These are phyloP conservation scores for Grifola frondosa DNA, from an alignment of 1,284 basidiomycete species.

Conservation along the genomic window DNA sequence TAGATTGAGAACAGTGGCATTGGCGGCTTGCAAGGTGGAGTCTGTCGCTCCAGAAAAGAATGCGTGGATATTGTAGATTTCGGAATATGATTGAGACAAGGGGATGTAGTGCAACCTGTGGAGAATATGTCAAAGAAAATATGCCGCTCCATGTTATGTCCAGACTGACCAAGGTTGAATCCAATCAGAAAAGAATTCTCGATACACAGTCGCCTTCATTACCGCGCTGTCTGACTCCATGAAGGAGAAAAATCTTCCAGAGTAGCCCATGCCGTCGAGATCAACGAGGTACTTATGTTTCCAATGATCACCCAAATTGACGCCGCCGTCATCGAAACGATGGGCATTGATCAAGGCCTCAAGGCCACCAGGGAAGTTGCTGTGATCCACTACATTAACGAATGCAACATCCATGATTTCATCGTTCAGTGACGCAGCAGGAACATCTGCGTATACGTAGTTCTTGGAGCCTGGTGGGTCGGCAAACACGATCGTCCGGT, in stretches of 20 bases:
- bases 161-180: conserved; percentile 73
- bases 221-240: conserved; percentile 87
- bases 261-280: conserved; percentile 94
- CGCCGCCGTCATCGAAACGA: conserved; percentile 74
- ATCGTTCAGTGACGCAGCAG: conserved; percentile 65
- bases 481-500: conserved; percentile 74
- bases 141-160: conserved; percentile 2
- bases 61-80: conserved; percentile 89
- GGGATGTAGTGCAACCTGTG: conserved; percentile 91
- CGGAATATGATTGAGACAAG: conserved; percentile 79
- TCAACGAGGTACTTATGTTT: conserved; percentile 90
- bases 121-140: neutral
- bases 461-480: conserved; percentile 64
- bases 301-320: conserved; percentile 86
- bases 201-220: conserved; percentile 86
- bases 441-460: conserved; percentile 61
- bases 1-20: conserved; percentile 39
- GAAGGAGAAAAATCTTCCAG: conserved; percentile 84
- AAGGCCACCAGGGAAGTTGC: conserved; percentile 80
- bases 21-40: conserved; percentile 56
- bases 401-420: conserved; percentile 91
- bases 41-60: conserved; percentile 84
- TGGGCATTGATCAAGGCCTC: conserved; percentile 66
- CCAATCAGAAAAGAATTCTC: conserved; percentile 87
- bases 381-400: conserved; percentile 70